Base-by-base conservation (phyloP, 2,329 filamentous ascomycete species). In the Venturia effusa region DNA sequence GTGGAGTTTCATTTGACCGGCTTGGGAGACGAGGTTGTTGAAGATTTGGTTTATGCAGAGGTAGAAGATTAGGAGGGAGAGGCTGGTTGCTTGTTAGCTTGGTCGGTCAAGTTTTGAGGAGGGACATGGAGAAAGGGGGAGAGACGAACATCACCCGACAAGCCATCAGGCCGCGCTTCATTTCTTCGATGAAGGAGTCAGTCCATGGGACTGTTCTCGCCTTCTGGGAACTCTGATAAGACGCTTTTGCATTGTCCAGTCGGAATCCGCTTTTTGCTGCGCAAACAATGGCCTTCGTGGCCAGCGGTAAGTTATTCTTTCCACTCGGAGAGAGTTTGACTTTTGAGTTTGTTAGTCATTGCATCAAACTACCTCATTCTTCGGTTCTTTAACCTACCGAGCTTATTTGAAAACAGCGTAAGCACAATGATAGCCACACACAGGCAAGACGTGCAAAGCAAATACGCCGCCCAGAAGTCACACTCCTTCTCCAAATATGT, bases 401-500 rank as follows among this genome's bases (percentile, higher is more conserved):
- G n/a, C 22, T 30, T 40, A 17, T 39, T n/a, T 17, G 22, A 39
- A 13, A 71, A 69, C 7, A 72, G 61, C 45, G 83, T 65, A 3
- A 85, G 76, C 61, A 86, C 77, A 45, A 81, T 70, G 30, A 86
- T 80, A 48, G 84, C 84, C 15, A 87, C 72, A 63, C 82, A 75
- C 74, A 90, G 48, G 88, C 74, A 87, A 81, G 71, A 79, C 80
- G 68, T 87, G 81, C 60, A 81, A 48, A 88, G 73, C 19, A 85
- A 73, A 69, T 81, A 90, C 1, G 85, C 86, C 0, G 80, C 80
- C 81, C 86, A 82, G 74, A 89, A 91, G 4, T 84, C 85, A 65
- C 85, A 74, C 68, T 86, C 81, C 65, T 82, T 77, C 73, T 91
- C 88, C 77, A 90, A 81, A 71, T 84, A 86, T 1, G 84, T 84